Percentiles rank a stretch among this genome's conserved stretches.
Conservation (phyloP, 306 rosid genomes). For the Potentilla sterilis region DNA sequence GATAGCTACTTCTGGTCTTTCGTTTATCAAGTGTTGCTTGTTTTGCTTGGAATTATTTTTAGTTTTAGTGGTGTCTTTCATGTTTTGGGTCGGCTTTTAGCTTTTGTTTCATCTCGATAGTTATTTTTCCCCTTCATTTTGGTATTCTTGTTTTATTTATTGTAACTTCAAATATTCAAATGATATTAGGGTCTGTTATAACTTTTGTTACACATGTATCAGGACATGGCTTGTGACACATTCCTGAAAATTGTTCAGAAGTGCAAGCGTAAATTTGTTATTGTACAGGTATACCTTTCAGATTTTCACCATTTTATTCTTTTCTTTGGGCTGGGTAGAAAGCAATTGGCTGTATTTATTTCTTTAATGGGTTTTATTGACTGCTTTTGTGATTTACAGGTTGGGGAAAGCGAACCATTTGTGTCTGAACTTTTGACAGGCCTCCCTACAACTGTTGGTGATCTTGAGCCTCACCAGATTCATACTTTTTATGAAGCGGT, state of each 20-base stretch:
- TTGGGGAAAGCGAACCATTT: slow-evolving; percentile 95
- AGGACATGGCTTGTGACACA: slow-evolving; percentile 99
- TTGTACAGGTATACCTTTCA: slow-evolving; percentile 60
- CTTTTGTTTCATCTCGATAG: background rate
- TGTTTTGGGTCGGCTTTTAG: background rate
- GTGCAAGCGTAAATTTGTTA: slow-evolving; percentile 95
- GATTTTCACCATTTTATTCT: background rate
- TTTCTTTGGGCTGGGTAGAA: background rate
- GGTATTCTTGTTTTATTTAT: background rate
- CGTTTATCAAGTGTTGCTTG: background rate
- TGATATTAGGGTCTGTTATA: background rate
- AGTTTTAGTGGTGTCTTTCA: background rate
- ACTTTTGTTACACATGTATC: slow-evolving; percentile 25
- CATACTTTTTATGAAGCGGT: slow-evolving; percentile 97
- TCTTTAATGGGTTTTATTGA: background rate
- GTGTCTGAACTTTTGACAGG: slow-evolving; percentile 90
- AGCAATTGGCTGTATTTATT: background rate
- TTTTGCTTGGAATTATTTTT: background rate
- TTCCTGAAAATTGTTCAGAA: slow-evolving; percentile 92
- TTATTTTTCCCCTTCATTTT: background rate
- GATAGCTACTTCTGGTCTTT: background rate
- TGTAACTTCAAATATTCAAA: background rate
- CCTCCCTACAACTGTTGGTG: slow-evolving; percentile 82
- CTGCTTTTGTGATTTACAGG: slow-evolving; percentile 43
- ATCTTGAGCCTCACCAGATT: slow-evolving; percentile 93